Evolutionary conservation across 352 stramenopile genomes (phyloP).

Genomic region (Phytophthora chlamydospora): DNA sequence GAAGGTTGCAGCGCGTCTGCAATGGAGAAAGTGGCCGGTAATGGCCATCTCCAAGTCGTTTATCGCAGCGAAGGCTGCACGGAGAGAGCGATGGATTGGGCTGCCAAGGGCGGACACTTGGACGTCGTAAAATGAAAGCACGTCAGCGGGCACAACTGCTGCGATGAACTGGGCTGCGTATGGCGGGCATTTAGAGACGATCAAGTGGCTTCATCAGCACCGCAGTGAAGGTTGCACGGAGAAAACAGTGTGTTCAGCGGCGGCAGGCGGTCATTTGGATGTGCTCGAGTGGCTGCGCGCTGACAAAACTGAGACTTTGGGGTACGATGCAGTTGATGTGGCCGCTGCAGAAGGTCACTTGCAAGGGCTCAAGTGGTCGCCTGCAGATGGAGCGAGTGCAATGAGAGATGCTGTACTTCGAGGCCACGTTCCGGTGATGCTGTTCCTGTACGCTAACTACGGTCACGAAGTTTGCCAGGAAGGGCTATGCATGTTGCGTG

Average conservation of each 20-base stretch:
- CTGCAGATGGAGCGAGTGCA: background rate
- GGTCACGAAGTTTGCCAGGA: background rate
- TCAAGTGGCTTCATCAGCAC: conserved; percentile 1
- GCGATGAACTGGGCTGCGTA: conserved; percentile 7
- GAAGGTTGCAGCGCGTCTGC: conserved; percentile 3
- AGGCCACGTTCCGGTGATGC: conserved; percentile 3
- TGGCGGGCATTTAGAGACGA: background rate
- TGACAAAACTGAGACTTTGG: background rate
- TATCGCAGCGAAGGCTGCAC: conserved; percentile 5
- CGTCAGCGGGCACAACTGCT: background rate
- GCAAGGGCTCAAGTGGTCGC: background rate
- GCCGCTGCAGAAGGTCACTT: background rate
- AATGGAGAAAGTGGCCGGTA: conserved; percentile 6
- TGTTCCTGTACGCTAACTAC: conserved; percentile 7
- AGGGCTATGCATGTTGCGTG: background rate
- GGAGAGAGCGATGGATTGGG: conserved; percentile 6
- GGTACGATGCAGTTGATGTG: background rate
- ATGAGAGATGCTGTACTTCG: conserved; percentile 1
- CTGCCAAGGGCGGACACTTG: conserved; percentile 4
- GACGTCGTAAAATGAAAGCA: conserved; percentile 5
- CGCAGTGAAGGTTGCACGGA: background rate
- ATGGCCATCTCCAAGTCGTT: conserved; percentile 3
- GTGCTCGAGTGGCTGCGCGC: conserved; percentile 1
- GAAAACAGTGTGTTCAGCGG: conserved; percentile 1
- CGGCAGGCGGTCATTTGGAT: conserved; percentile 1